phyloP scores from a whole-genome alignment of 108 stramenopile species.

The Halocafeteria seosinensis region DNA sequence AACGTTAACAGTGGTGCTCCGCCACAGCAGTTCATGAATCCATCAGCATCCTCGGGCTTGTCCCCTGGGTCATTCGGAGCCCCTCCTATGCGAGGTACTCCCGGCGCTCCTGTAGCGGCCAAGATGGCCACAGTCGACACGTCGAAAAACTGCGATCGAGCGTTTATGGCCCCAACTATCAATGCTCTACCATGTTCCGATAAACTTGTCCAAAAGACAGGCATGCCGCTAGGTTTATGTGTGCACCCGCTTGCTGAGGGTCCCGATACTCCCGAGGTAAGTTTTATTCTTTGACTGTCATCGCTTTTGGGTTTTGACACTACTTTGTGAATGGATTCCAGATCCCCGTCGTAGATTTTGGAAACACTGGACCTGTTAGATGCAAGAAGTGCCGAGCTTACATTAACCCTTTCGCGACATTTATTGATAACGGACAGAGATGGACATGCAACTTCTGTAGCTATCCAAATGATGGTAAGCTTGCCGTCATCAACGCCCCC shows the following conservation, averaged over 20 bases:
- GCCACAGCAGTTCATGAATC: too few species aligned
- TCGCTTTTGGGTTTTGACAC: too few species aligned
- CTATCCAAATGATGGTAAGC: conserved; percentile 72
- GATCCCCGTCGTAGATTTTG: conserved; percentile 67
- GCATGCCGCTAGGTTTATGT: neutral
- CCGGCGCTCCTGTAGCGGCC: too few species aligned
- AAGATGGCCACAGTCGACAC: neutral
- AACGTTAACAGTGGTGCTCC: too few species aligned
- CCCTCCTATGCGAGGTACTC: too few species aligned
- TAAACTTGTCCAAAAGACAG: neutral
- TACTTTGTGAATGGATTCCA: too few species aligned
- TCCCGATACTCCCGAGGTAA: neutral
- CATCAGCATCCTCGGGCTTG: too few species aligned
- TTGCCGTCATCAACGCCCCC: conserved; percentile 62
- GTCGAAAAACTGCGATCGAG: neutral
- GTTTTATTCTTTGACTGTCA: too few species aligned
- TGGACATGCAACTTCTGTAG: conserved; percentile 97
- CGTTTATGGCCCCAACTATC: neutral
- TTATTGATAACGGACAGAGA: conserved; percentile 70
- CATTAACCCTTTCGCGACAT: conserved; percentile 94
- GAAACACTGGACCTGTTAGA: conserved; percentile 76
- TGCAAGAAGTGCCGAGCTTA: conserved; percentile 93
- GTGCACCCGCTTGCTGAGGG: neutral
- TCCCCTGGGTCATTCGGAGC: too few species aligned
- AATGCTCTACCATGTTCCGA: neutral